Evolutionary conservation across 345 rosid genomes (phyloP).

Genomic region (Citropsis articulata): DNA sequence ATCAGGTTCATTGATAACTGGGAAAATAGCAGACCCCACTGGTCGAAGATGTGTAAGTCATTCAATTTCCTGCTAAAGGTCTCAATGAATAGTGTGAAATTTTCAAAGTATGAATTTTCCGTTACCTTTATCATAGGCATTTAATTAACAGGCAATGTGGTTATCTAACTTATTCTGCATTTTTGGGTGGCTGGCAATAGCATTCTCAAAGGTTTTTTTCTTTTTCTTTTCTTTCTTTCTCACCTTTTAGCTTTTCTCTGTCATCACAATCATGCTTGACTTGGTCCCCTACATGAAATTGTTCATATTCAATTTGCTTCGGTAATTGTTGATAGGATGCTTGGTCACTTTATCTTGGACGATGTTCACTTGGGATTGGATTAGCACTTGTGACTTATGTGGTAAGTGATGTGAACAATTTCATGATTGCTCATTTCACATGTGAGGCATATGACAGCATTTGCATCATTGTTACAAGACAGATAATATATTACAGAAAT

Average conservation of each 20-base stretch:
- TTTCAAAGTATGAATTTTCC: background rate
- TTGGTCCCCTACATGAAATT: background rate
- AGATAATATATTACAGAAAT: constrained; percentile 31
- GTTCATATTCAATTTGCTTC: background rate
- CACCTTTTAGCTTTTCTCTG: background rate
- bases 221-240: background rate
- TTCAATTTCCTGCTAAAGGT: background rate
- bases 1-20: constrained; percentile 27
- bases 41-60: constrained; percentile 38
- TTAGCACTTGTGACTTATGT: constrained; percentile 31
- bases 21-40: constrained; percentile 33
- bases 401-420: constrained; percentile 21
- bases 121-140: background rate
- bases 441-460: background rate
- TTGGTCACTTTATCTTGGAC: constrained; percentile 38
- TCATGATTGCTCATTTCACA: background rate
- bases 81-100: too few relatives aligned
- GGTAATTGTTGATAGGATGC: constrained; percentile 17
- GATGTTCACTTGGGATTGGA: constrained; percentile 33
- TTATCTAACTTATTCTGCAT: constrained; percentile 43
- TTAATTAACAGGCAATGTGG: constrained; percentile 52
- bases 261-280: background rate
- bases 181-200: constrained; percentile 54
- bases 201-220: constrained; percentile 36
- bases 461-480: background rate